Evolutionary conservation across 2,329 filamentous ascomycete genomes (phyloP).

Genomic region (Mariannaea elegans): DNA sequence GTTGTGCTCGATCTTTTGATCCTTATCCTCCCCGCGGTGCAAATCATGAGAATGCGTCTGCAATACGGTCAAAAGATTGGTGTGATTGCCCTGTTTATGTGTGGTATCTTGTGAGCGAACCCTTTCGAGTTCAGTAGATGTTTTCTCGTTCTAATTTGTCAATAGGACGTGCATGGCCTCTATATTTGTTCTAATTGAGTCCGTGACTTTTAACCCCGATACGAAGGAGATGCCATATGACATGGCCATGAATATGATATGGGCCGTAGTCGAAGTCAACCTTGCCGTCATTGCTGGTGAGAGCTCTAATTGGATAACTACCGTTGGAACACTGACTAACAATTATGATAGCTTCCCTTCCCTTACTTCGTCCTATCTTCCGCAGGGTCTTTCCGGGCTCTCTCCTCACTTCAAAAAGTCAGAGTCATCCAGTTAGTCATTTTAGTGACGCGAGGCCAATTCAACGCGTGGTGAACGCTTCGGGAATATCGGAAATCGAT

Average conservation of each 20-base stretch:
- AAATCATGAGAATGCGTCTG: conserved; percentile 40
- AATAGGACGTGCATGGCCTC: conserved; percentile 40
- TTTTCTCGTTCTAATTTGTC: neutral
- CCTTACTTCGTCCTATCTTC: conserved; percentile 8
- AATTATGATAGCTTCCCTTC: neutral
- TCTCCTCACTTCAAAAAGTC: neutral
- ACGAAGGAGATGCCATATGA: conserved; percentile 34
- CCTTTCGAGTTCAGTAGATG: neutral
- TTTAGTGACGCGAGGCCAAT: neutral
- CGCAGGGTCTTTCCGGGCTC: neutral
- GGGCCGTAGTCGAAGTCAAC: conserved; percentile 40
- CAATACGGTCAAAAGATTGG: conserved; percentile 36
- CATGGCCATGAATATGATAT: conserved; percentile 33
- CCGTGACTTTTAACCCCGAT: conserved; percentile 22
- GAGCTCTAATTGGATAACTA: no score
- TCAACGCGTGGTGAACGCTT: neutral
- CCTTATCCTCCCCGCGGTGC: conserved; percentile 39
- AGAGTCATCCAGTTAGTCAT: neutral
- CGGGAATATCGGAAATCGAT: neutral
- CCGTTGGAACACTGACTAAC: neutral
- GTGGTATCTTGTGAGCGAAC: conserved; percentile 36
- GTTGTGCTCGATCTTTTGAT: conserved; percentile 44
- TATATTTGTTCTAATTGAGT: conserved; percentile 33
- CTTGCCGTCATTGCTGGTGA: conserved; percentile 37
- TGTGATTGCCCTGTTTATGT: conserved; percentile 37